Evolutionary conservation across 1,284 basidiomycete genomes (phyloP).

Genomic region (Cryptococcus sp.): DNA sequence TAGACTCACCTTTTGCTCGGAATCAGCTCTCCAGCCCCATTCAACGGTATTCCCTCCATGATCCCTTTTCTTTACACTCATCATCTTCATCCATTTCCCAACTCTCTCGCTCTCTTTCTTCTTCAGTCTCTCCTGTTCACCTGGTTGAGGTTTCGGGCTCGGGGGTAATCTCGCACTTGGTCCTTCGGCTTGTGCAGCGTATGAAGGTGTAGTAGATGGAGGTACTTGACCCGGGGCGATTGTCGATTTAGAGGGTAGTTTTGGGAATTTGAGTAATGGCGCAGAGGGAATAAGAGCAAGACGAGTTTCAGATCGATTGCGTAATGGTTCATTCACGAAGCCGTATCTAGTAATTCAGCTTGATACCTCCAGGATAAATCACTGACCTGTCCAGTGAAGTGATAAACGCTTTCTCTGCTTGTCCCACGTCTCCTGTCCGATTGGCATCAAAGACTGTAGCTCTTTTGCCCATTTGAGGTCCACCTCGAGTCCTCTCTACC

Average conservation of each 20-base stretch:
- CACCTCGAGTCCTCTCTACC: constrained; percentile 85
- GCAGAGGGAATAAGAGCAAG: constrained; percentile 62
- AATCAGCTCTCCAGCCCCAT: constrained; percentile 64
- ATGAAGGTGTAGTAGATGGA: constrained; percentile 19
- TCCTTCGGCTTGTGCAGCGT: constrained; percentile 11
- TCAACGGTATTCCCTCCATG: constrained; percentile 67
- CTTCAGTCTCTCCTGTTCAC: constrained; percentile 14
- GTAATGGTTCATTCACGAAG: constrained; percentile 66
- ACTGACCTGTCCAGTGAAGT: constrained; percentile 71
- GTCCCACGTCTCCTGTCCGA: constrained; percentile 38
- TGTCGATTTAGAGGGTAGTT: constrained; percentile 50
- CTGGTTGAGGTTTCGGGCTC: constrained; percentile 40
- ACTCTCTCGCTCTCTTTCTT: constrained; percentile 67
- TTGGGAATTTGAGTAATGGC: constrained; percentile 61
- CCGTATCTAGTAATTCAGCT: constrained; percentile 62
- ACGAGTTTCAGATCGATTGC: constrained; percentile 60
- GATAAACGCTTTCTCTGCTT: constrained; percentile 63
- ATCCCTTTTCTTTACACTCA: constrained; percentile 61
- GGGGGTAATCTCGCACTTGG: constrained; percentile 14
- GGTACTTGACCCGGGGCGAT: constrained; percentile 16
- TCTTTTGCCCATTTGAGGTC: constrained; percentile 47
- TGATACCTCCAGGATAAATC: neutral
- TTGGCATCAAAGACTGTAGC: constrained; percentile 54
- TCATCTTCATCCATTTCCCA: constrained; percentile 84
- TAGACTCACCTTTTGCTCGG: constrained; percentile 55